phyloP scores from a whole-genome alignment of 345 rosid species.

The Citrus mangshanensis region DNA sequence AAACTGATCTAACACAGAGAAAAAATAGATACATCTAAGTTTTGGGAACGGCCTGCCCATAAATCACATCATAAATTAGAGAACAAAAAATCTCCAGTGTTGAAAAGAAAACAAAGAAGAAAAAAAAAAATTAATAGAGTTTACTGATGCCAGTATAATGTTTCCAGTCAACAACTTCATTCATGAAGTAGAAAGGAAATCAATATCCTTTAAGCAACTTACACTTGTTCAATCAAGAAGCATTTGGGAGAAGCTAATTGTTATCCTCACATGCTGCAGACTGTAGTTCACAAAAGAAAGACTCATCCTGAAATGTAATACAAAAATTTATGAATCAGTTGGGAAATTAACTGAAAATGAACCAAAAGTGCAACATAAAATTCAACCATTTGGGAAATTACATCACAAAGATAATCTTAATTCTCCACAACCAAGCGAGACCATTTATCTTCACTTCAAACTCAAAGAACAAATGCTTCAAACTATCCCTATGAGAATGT shows the following conservation, averaged over 20 bases:
- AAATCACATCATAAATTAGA: background rate
- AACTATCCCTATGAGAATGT: background rate
- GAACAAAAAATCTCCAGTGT: no score
- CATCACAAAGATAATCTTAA: background rate
- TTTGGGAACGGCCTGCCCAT: background rate
- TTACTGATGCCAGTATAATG: background rate
- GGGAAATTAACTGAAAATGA: background rate
- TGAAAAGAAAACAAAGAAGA: background rate
- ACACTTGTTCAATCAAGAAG: conserved; percentile 15
- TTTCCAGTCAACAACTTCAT: background rate
- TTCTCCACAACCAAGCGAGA: background rate
- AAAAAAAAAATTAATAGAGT: background rate
- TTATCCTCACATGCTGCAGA: conserved; percentile 9
- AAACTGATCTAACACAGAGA: background rate
- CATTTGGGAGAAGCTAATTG: conserved; percentile 9
- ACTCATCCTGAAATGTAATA: conserved; percentile 16
- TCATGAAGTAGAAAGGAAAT: background rate
- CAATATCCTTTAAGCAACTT: conserved; percentile 10
- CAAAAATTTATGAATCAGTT: background rate
- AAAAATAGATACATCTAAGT: background rate
- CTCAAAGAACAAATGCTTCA: background rate
- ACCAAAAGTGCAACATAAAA: background rate
- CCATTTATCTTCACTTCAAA: background rate
- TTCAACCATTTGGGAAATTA: conserved; percentile 5
- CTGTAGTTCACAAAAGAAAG: conserved; percentile 6